Base-by-base conservation (phyloP, 2,329 filamentous ascomycete species). In the Hymenoscyphus occultus region DNA sequence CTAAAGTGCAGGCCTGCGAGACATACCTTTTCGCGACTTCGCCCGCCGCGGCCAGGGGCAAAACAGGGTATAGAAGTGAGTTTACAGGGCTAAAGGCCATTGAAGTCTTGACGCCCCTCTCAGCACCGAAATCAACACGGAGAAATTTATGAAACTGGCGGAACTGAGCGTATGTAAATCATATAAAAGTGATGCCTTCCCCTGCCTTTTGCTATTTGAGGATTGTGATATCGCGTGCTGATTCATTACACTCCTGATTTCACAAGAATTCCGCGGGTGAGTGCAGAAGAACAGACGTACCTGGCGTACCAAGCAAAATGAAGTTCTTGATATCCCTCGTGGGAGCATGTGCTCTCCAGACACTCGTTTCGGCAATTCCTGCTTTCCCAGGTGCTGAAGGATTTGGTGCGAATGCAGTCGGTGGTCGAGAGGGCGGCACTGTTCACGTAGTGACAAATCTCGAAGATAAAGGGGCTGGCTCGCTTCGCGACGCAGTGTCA, bases 301-400 rank as follows among this genome's bases (percentile, higher is more conserved):
- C 35, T 35, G 35, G 35, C 14, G n/a, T n/a, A 19, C 16, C 14
- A 22, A 51, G 19, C 19, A 51, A 51, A 51, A 51, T 51, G 19
- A 51, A 51, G 7, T 28, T 51, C 22, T 13, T 51, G 22, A 22
- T n/a, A 51, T 19, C 45, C n/a, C 45, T 51, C 45, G 19, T 22
- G 3, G 45, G 45, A 51, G 4, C 14, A 22, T 51, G 19, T 22
- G 45, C 45, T 28, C 45, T 51, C 4, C 45, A 51, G 22, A 22
- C 19, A 9, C 22, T 51, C 45, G n/a, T 28, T 19, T 28, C 45
- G n/a, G 45, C 45, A 51, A n/a, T 59, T 59, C n/a, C 39, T 2
- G 80, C 80, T 42, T 82, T 82, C 66, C 77, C 80, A 1, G 80
- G 80, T 31, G 81, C 80, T 4, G 78, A 81, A 67, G 80, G 80